Evolutionary conservation across 2,329 filamentous ascomycete genomes (phyloP), one percentile per base, ranked within the genome.

Genomic region (Tetracladium maxilliforme): DNA sequence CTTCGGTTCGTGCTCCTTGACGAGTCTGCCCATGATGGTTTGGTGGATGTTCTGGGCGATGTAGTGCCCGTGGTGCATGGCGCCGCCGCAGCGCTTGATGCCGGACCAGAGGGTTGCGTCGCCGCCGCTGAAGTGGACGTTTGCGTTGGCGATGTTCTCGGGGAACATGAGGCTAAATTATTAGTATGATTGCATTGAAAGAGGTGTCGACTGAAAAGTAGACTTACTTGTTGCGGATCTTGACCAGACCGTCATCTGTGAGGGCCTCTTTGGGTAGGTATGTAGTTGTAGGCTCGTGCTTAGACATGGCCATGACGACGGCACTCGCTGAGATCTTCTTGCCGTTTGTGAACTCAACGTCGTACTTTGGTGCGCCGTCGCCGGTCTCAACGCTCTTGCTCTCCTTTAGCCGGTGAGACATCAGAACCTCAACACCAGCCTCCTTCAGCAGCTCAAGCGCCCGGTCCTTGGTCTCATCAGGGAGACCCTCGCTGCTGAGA

Each of bases 31-130:
- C n/a, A n/a, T n/a, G 42, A 79, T 69, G 14, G 58, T 51, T 48
- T 76, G 65, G 49, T 79, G 64, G 27, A 78, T 63, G 42, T 86
- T 86, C 26, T 61, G 49, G 6, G 70, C 77, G 4, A 66, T 65
- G 32, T 64, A 58, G 39, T 72, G 66, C 19, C 78, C 80, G 57
- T 74, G 71, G 41, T 78, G 67, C 64, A 86, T 80, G 17, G 80
- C 80, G 10, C 60, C 67, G 14, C 80, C 79, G 38, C 74, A 81
- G 22, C 80, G 73, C 56, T 83, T 86, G 52, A 87, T 83, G 21
- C 78, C 79, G 0, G 73, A 65, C 79, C 80, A 86, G 23, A 57
- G 53, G 16, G 64, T 65, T 10, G 79, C 54, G 42, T 87, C 80
- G 10, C 80, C 80, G 14, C 69, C 58, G 9, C 71, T 77, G 39